A percentile compares a stretch with the other conserved stretches of the same genome.
These are phyloP conservation scores for Xerocomellus amylosporus DNA, from an alignment of 768 basidiomycete species.

Conservation along the genomic window DNA sequence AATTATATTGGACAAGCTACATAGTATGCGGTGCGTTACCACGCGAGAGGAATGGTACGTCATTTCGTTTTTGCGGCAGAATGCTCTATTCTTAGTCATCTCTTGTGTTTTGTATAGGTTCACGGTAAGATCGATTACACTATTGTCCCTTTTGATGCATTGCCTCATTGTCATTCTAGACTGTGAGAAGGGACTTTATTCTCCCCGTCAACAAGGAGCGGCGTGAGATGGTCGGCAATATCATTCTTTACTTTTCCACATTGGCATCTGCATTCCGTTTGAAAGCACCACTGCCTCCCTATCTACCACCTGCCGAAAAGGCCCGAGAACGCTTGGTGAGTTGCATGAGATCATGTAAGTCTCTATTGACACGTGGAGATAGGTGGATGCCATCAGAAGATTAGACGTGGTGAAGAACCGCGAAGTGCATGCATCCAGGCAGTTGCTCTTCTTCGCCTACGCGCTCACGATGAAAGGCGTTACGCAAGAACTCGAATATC, in stretches of 20 bases:
- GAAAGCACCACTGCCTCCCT: constrained; percentile 93
- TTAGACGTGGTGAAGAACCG: constrained; percentile 88
- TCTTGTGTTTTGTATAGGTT: constrained; percentile 46
- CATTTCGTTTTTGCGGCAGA: neutral
- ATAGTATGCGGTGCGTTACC: constrained; percentile 97
- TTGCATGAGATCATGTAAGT: neutral
- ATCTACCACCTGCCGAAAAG: constrained; percentile 89
- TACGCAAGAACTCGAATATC: constrained; percentile 79
- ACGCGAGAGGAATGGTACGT: constrained; percentile 89
- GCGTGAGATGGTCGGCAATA: constrained; percentile 92
- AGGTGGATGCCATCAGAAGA: constrained; percentile 80
- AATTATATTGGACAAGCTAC: constrained; percentile 82
- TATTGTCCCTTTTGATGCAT: neutral
- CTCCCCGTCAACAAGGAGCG: constrained; percentile 86
- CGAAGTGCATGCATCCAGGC: constrained; percentile 75
- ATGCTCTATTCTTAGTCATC: constrained; percentile 8
- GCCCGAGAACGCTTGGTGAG: constrained; percentile 75
- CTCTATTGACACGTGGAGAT: neutral
- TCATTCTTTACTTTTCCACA: constrained; percentile 84
- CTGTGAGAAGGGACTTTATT: constrained; percentile 83
- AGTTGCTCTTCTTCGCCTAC: constrained; percentile 92
- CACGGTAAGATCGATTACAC: constrained; percentile 47
- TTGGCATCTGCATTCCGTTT: constrained; percentile 76
- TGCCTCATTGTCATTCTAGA: constrained; percentile 39
- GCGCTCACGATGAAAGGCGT: constrained; percentile 93